phyloP scores from a whole-genome alignment of 257 asterid species.

The Rhazya stricta region DNA sequence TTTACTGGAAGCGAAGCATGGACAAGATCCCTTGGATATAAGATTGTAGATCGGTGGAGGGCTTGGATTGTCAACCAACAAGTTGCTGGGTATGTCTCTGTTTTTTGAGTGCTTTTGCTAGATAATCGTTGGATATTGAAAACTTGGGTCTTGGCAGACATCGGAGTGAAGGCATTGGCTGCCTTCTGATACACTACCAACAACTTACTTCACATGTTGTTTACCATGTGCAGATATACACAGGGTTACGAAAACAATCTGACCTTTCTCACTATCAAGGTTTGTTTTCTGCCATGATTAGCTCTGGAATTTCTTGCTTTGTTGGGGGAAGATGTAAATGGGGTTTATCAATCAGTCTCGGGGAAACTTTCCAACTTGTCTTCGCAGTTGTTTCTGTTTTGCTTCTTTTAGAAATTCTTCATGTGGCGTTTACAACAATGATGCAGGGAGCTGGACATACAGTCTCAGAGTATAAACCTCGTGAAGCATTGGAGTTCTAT shows the following conservation, averaged over 20 bases:
- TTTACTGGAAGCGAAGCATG: constrained; percentile 86
- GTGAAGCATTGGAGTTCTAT: constrained; percentile 70
- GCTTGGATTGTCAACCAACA: constrained; percentile 64
- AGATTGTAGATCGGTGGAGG: constrained; percentile 73
- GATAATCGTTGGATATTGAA: not conserved
- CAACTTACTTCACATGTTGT: constrained; percentile 1
- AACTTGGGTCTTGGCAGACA: not conserved
- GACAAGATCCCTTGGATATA: constrained; percentile 83
- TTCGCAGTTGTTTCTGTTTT: not conserved
- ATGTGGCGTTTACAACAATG: not conserved
- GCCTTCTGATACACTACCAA: not conserved
- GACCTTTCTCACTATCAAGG: constrained; percentile 82
- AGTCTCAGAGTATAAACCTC: constrained; percentile 90
- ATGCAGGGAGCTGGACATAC: constrained; percentile 92
- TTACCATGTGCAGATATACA: constrained; percentile 41
- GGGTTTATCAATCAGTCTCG: not conserved
- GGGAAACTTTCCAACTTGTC: not conserved
- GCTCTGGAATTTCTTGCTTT: not conserved
- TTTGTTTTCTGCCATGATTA: constrained; percentile 15
- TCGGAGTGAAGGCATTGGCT: not conserved
- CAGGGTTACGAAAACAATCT: constrained; percentile 81
- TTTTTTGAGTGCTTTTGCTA: not conserved
- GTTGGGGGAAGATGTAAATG: too few relatives aligned
- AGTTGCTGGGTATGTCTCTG: constrained; percentile 69
- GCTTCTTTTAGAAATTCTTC: not conserved